phyloP scores from a whole-genome alignment of 768 basidiomycete genomes.

The Termitomyces sp. region DNA sequence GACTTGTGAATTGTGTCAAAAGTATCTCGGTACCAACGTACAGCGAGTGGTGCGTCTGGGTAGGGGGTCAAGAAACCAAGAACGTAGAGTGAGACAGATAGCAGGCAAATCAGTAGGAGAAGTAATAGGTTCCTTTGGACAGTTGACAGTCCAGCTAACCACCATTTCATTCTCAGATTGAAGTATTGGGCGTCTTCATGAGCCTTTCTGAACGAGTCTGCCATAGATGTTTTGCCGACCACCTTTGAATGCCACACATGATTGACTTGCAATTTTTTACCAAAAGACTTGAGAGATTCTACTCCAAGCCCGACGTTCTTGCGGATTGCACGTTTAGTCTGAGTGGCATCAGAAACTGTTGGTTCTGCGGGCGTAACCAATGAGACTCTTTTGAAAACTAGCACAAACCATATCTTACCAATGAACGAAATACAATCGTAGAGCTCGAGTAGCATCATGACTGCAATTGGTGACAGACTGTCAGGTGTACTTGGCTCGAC shows the following conservation, averaged over 20 bases:
- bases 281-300: not conserved
- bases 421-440: slow-evolving; percentile 14
- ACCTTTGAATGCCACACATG: not conserved
- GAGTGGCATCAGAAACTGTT: not conserved
- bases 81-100: not conserved
- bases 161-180: slow-evolving; percentile 1
- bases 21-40: not conserved
- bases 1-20: not conserved
- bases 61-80: not conserved
- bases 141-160: not conserved
- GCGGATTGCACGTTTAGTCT: not conserved
- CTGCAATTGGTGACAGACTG: slow-evolving; percentile 13
- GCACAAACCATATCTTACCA: not conserved
- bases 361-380: not conserved
- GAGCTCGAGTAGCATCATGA: slow-evolving; percentile 8
- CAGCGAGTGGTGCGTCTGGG: not conserved
- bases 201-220: not conserved
- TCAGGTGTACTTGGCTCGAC: slow-evolving; percentile 10
- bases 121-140: not conserved
- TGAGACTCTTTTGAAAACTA: not conserved
- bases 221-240: not conserved
- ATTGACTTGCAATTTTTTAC: not conserved
- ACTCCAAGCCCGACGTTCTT: not conserved
- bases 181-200: slow-evolving; percentile 1
- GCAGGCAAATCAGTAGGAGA: not conserved